phyloP scores from a whole-genome alignment of 495 filamentous ascomycete genomes.

The Cryomyces antarcticus region DNA sequence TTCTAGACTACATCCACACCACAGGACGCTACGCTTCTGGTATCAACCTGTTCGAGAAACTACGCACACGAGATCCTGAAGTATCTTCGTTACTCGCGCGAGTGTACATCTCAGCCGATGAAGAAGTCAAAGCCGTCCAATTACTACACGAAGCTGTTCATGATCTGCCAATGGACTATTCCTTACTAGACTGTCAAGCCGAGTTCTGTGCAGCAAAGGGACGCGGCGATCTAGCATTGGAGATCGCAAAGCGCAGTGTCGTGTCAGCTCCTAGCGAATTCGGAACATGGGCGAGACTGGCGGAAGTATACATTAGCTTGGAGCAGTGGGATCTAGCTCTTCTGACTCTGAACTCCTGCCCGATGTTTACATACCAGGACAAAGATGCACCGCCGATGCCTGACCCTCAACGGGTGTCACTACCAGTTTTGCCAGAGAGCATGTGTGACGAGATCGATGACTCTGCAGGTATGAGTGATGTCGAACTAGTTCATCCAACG shows the following conservation, averaged over 20 bases:
- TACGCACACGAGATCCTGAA: slow-evolving; percentile 75
- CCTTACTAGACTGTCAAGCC: slow-evolving; percentile 81
- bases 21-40: slow-evolving; percentile 89
- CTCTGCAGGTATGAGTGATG: slow-evolving; percentile 46
- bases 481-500: slow-evolving; percentile 72
- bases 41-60: slow-evolving; percentile 94
- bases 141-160: slow-evolving; percentile 73
- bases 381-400: slow-evolving; percentile 91
- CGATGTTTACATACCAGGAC: slow-evolving; percentile 99
- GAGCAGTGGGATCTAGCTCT: slow-evolving; percentile 90
- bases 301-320: slow-evolving; percentile 75
- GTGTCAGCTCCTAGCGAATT: slow-evolving; percentile 93
- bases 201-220: slow-evolving; percentile 83
- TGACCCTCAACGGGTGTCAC: slow-evolving; percentile 62
- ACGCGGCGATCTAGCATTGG: slow-evolving; percentile 64
- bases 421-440: slow-evolving; percentile 77
- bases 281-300: slow-evolving; percentile 84
- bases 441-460: slow-evolving; percentile 91
- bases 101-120: slow-evolving; percentile 79
- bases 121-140: slow-evolving; percentile 85
- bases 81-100: slow-evolving; percentile 81
- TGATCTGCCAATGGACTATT: slow-evolving; percentile 87
- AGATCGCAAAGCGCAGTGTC: slow-evolving; percentile 83
- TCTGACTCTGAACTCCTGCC: slow-evolving; percentile 92
- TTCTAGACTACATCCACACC: slow-evolving; percentile 91